These are phyloP conservation scores for Paspalum vaginatum DNA, from an alignment of 176 grass and related monocot genomes.

Conservation along the genomic window DNA sequence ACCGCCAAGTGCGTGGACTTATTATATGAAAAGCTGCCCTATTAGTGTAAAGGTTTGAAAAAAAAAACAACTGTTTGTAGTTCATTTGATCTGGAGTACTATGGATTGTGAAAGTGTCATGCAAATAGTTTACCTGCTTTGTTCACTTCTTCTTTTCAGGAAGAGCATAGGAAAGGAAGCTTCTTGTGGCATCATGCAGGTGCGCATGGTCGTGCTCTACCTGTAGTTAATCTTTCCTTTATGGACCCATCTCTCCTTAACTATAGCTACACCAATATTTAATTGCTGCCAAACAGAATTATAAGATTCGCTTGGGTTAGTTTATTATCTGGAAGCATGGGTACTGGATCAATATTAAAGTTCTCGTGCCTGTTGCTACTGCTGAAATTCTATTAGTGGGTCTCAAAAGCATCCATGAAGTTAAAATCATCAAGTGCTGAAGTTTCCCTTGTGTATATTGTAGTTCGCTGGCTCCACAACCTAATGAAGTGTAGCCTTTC, in stretches of 20 bases:
- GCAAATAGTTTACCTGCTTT: constrained; percentile 24
- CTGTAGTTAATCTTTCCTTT: constrained; percentile 28
- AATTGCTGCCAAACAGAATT: constrained; percentile 32
- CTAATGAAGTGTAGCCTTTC: constrained; percentile 37
- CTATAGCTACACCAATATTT: constrained; percentile 41
- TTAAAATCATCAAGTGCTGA: constrained; percentile 38
- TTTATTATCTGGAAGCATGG: constrained; percentile 48
- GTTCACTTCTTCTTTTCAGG: constrained; percentile 44
- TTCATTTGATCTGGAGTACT: constrained; percentile 33
- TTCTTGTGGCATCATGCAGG: constrained; percentile 49
- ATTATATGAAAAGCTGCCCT: constrained; percentile 29
- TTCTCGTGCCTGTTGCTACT: constrained; percentile 17
- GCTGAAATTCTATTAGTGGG: constrained; percentile 38
- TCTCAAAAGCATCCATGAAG: constrained; percentile 34
- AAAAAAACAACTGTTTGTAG: neutral
- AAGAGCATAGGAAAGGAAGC: constrained; percentile 50
- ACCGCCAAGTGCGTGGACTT: neutral
- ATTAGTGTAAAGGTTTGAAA: constrained; percentile 6
- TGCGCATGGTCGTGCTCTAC: constrained; percentile 10
- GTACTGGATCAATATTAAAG: constrained; percentile 21
- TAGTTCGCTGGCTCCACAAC: constrained; percentile 26
- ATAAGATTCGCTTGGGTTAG: constrained; percentile 39
- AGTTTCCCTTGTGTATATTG: constrained; percentile 16
- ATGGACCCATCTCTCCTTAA: constrained; percentile 13
- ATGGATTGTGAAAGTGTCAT: constrained; percentile 31